Base-by-base conservation (phyloP, 2,329 filamentous ascomycete species). In the Arthrobotrys iridis region DNA sequence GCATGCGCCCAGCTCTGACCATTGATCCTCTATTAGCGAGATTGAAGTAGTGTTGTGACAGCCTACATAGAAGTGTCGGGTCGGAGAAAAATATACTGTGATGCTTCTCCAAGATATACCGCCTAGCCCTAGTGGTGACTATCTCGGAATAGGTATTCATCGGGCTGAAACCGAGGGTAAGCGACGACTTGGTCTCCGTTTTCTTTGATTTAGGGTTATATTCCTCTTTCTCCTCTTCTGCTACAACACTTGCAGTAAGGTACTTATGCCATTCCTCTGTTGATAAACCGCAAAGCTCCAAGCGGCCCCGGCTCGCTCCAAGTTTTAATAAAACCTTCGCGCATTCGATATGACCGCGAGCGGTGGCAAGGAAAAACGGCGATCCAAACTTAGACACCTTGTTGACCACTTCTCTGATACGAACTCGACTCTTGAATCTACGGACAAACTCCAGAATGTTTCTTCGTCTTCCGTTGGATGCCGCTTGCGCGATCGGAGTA, bases 11-110 rank as follows among this genome's bases (percentile, higher is more conserved):
- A 8, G 48, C 30, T 22, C 0, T 35, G 15, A 55, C 15, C 1
- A n/a, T 8, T 2, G n/a, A 10, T 11, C 20, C 22, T 11, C 48
- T 6, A 11, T 55, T 30, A 8, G 28, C 15, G 15, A 4, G n/a
- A 30, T 35, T 55, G 15, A 55, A 55, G 48, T 55, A 55, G 15
- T 37, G 28, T 6, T 55, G 48, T 55, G 48, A 55, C 15, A 55
- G 28, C 2, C 37, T n/a, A 6, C 10, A 37, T 20, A 55, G 15
- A 20, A 55, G 15, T 20, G 22, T 22, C 3, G 48, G 48, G n/a
- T 35, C 48, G 48, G 26, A 10, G 11, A 55, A 30, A 37, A 55
- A 15, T 3, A 35, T 15, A 2, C 1, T 11, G 22, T 22, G 28
- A 30, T 20, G 28, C 26, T 55, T 55, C 7, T 35, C 28, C 7